phyloP scores from a whole-genome alignment of 2,329 filamentous ascomycete species.

The Diaporthe sp. region DNA sequence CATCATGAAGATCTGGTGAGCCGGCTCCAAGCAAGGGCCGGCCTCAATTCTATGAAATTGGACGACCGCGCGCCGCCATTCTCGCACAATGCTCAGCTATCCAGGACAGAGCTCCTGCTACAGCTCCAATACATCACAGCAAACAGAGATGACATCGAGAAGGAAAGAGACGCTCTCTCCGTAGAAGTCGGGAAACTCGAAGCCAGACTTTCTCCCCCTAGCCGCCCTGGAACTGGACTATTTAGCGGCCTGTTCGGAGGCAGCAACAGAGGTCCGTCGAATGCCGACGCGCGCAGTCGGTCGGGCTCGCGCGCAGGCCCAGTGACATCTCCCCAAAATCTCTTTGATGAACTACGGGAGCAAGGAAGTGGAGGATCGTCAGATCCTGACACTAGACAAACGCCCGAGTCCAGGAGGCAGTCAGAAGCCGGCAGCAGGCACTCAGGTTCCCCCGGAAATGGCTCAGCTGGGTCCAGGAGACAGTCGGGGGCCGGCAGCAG shows the following conservation, averaged over 20 bases:
- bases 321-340: not conserved
- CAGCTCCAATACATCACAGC: not conserved
- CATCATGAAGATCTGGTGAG: not conserved
- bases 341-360: not conserved
- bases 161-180: not conserved
- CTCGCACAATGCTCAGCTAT: not conserved
- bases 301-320: not conserved
- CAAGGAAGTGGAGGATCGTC: not conserved
- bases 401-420: not conserved
- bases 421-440: not conserved
- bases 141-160: not conserved
- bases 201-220: not conserved
- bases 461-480: not conserved
- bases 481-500: not conserved
- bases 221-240: not conserved
- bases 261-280: not conserved
- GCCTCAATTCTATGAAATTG: not conserved
- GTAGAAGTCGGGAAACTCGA: not conserved
- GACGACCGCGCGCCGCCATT: not conserved
- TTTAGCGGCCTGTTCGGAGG: not conserved
- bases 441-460: not conserved
- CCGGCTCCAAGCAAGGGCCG: not conserved
- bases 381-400: not conserved
- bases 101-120: not conserved
- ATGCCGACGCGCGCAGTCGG: not conserved